Evolutionary conservation across 2,329 filamentous ascomycete genomes (phyloP).

Genomic region (Aureobasidium sp.): DNA sequence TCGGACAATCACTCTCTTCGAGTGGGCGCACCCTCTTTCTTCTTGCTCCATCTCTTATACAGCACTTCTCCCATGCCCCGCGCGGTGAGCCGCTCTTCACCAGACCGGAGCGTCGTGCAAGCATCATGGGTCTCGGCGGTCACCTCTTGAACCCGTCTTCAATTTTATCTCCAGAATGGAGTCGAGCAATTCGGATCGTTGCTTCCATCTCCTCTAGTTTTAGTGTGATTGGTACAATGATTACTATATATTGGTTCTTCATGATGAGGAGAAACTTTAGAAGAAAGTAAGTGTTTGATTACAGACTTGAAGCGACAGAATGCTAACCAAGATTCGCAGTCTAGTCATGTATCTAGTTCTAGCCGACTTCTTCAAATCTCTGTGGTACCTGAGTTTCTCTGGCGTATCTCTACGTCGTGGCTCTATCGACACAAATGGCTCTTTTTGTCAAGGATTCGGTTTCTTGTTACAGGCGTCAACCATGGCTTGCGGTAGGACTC

Average conservation of each 20-base stretch:
- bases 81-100: not conserved
- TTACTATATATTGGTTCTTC: conserved; percentile 64
- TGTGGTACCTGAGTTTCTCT: conserved; percentile 62
- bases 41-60: not conserved
- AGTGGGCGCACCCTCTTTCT: not conserved
- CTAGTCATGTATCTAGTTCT: conserved; percentile 68
- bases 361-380: conserved; percentile 63
- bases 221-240: conserved; percentile 51
- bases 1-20: conserved; percentile 7
- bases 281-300: conserved; percentile 51
- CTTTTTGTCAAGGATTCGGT: conserved; percentile 61
- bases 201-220: conserved; percentile 34
- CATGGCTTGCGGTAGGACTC: conserved; percentile 51
- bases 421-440: conserved; percentile 43
- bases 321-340: conserved; percentile 34
- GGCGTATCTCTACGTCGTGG: conserved; percentile 50
- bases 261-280: conserved; percentile 68
- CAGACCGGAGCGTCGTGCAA: not conserved
- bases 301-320: not conserved
- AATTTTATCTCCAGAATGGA: conserved; percentile 21
- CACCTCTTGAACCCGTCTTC: conserved; percentile 11
- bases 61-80: not conserved
- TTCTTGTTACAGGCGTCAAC: conserved; percentile 62
- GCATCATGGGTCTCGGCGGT: conserved; percentile 18
- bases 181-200: conserved; percentile 29